A percentile compares a stretch with the other conserved stretches of the same genome.
phyloP scores from a whole-genome alignment of 2,329 filamentous ascomycete species.

The Arthroderma sp. region DNA sequence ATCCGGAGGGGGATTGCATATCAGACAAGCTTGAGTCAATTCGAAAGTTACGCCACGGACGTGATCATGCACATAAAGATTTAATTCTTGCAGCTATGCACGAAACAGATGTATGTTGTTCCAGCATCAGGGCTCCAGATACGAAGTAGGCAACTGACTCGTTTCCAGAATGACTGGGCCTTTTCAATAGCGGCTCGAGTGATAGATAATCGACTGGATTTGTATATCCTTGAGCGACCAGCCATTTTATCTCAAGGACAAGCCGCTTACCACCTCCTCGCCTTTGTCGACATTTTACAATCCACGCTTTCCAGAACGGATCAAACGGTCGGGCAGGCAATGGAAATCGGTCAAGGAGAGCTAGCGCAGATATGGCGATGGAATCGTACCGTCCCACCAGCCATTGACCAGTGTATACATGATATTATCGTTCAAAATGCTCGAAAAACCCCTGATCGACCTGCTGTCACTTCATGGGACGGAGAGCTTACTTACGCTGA shows the following conservation, averaged over 20 bases:
- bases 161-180: too few relatives aligned
- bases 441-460: constrained; percentile 2
- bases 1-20: too few relatives aligned
- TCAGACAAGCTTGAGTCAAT: too few relatives aligned
- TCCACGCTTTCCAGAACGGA: constrained; percentile 5
- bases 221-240: background rate
- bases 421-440: constrained; percentile 9
- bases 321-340: constrained; percentile 6
- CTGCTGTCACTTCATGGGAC: constrained; percentile 20
- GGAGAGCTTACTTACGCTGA: constrained; percentile 17
- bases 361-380: constrained; percentile 15
- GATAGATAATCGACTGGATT: too few relatives aligned
- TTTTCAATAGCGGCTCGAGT: too few relatives aligned
- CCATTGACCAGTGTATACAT: constrained; percentile 11
- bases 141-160: too few relatives aligned
- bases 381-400: constrained; percentile 13
- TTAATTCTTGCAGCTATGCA: too few relatives aligned
- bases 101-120: too few relatives aligned
- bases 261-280: background rate
- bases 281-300: constrained; percentile 10
- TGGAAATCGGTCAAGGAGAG: constrained; percentile 8
- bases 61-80: too few relatives aligned
- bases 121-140: too few relatives aligned
- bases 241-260: background rate
- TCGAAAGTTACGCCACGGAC: too few relatives aligned